Evolutionary conservation across 768 basidiomycete species (phyloP).

Genomic region (Russula sp.): DNA sequence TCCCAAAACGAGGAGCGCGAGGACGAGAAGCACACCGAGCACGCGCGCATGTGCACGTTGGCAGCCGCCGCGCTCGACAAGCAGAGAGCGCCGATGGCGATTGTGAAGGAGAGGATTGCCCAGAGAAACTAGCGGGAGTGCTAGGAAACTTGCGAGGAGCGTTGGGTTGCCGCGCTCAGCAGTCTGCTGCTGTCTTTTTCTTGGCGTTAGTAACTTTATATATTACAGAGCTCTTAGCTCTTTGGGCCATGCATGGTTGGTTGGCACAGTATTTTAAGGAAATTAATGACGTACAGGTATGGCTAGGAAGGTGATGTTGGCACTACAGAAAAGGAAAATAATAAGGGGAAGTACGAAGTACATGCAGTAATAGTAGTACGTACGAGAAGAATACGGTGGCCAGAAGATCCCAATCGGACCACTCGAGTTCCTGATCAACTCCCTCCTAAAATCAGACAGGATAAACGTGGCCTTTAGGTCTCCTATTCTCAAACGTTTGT

Average conservation of each 20-base stretch:
- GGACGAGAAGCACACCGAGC: constrained; percentile 1
- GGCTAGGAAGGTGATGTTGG: constrained; percentile 16
- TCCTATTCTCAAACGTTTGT: too few relatives aligned
- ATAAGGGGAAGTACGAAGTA: too few relatives aligned
- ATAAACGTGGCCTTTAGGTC: too few relatives aligned
- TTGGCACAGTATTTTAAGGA: neutral
- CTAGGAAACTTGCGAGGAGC: constrained; percentile 8
- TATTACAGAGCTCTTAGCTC: too few relatives aligned
- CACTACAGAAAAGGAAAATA: too few relatives aligned
- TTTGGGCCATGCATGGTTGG: too few relatives aligned
- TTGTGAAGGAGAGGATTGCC: constrained; percentile 16
- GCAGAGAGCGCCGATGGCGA: constrained; percentile 3
- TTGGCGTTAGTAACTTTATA: too few relatives aligned
- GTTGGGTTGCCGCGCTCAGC: constrained; percentile 1
- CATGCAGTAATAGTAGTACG: too few relatives aligned
- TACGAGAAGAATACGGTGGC: constrained; percentile 24
- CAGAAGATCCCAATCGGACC: constrained; percentile 19
- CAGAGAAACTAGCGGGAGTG: constrained; percentile 19
- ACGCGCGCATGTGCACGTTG: constrained; percentile 4
- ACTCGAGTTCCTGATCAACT: too few relatives aligned
- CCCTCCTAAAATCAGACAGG: too few relatives aligned
- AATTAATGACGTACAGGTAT: neutral
- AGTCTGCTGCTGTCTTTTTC: neutral
- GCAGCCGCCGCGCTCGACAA: neutral
- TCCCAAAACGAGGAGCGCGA: constrained; percentile 20